Evolutionary conservation across 192 early-diverging fungal species (phyloP).

Genomic region (Coemansia sp.): DNA sequence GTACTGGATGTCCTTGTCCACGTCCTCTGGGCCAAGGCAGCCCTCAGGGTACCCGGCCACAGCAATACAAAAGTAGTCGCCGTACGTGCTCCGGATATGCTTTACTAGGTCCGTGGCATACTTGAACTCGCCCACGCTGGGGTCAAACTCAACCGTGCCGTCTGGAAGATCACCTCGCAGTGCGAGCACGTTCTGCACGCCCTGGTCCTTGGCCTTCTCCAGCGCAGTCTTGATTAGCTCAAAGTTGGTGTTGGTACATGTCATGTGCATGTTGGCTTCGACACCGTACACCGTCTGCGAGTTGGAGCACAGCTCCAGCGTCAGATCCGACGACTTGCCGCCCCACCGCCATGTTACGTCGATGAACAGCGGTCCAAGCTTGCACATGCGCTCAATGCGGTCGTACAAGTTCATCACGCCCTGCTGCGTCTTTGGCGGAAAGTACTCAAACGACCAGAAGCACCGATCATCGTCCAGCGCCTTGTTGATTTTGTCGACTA

Average conservation of each 20-base stretch:
- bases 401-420: conserved; percentile 96
- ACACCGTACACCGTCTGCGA: conserved; percentile 92
- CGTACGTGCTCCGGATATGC: conserved; percentile 86
- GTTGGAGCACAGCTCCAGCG: conserved; percentile 82
- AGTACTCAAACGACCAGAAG: conserved; percentile 95
- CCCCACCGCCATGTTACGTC: conserved; percentile 93
- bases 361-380: conserved; percentile 81
- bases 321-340: conserved; percentile 81
- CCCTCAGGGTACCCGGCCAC: conserved; percentile 98
- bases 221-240: conserved; percentile 85
- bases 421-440: conserved; percentile 92
- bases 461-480: conserved; percentile 66
- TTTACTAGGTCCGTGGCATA: conserved; percentile 86
- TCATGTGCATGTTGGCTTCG: conserved; percentile 97
- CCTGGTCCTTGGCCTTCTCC: conserved; percentile 82
- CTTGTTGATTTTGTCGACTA: conserved; percentile 71
- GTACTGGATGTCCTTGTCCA: conserved; percentile 72
- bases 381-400: conserved; percentile 95
- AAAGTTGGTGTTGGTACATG: conserved; percentile 95
- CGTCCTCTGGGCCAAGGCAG: conserved; percentile 71
- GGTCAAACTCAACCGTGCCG: conserved; percentile 75
- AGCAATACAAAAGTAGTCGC: conserved; percentile 93
- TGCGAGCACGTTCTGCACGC: conserved; percentile 96
- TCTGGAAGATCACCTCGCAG: conserved; percentile 93
- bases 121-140: conserved; percentile 81